Evolutionary conservation across 768 basidiomycete species (phyloP).

Genomic region (Russula griseocarnosa): DNA sequence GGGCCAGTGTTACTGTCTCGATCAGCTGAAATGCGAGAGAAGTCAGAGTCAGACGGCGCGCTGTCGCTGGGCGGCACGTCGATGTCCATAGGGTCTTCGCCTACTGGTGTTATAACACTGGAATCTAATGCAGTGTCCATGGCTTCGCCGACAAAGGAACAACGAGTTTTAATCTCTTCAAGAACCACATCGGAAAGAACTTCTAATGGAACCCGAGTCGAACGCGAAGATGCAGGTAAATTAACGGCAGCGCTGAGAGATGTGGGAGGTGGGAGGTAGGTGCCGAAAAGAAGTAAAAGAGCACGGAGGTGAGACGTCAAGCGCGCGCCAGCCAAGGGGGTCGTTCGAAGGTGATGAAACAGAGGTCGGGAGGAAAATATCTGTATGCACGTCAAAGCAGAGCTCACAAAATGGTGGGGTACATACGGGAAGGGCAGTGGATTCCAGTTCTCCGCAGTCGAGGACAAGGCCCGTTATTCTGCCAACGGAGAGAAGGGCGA

Average conservation of each 20-base stretch:
- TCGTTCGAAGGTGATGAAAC: conserved; percentile 76
- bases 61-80: conserved; percentile 50
- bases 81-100: conserved; percentile 42
- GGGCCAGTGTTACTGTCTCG: conserved; percentile 47
- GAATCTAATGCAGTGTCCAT: conserved; percentile 40
- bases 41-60: conserved; percentile 65
- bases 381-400: conserved; percentile 41
- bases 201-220: conserved; percentile 69
- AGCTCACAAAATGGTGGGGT: neutral
- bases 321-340: conserved; percentile 82
- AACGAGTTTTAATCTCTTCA: conserved; percentile 86
- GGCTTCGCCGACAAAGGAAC: conserved; percentile 77
- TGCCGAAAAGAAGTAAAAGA: conserved; percentile 78
- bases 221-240: conserved; percentile 57
- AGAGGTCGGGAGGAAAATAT: conserved; percentile 87
- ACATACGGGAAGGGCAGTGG: conserved; percentile 80
- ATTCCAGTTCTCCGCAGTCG: conserved; percentile 90
- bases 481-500: conserved; percentile 81
- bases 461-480: conserved; percentile 90
- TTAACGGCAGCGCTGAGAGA: conserved; percentile 62
- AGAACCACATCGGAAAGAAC: conserved; percentile 76
- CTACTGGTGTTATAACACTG: conserved; percentile 25
- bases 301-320: conserved; percentile 75
- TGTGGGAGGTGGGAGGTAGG: conserved; percentile 77
- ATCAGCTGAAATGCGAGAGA: conserved; percentile 47